Percentiles rank a stretch among this genome's conserved stretches.
Conservation (phyloP, 495 filamentous ascomycete genomes). For the Hyaloscypha hepaticicola region DNA sequence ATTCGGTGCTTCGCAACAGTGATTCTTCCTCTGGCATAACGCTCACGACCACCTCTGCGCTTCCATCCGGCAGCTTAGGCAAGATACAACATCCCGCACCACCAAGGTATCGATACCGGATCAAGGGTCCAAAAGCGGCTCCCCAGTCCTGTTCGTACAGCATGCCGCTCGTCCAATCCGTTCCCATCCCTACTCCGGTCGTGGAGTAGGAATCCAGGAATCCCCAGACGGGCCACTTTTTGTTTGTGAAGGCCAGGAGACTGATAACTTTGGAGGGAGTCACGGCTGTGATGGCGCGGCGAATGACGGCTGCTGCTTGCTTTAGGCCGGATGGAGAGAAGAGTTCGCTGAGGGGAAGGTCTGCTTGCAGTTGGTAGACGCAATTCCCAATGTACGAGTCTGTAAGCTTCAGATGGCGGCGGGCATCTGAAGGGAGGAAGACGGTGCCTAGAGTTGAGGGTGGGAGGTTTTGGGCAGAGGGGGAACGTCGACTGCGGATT, state of each 20-base stretch:
- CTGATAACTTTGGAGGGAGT: constrained; percentile 1
- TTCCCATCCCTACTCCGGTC: constrained; percentile 16
- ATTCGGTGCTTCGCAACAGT: constrained; percentile 1
- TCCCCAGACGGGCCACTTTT: constrained; percentile 12
- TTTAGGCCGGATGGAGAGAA: constrained; percentile 11
- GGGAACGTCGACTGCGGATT: constrained; percentile 13
- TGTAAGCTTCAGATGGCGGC: constrained; percentile 13
- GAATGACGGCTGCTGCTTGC: constrained; percentile 1
- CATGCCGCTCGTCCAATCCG: constrained; percentile 14
- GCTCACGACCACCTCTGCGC: constrained; percentile 9
- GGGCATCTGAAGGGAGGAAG: constrained; percentile 19
- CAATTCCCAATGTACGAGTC: constrained; percentile 13
- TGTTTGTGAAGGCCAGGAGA: not conserved
- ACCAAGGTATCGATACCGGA: constrained; percentile 16
- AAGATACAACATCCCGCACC: constrained; percentile 1
- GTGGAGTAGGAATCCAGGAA: constrained; percentile 1
- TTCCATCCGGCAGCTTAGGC: constrained; percentile 17
- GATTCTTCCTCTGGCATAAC: constrained; percentile 8
- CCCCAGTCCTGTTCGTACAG: constrained; percentile 19
- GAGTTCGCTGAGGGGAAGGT: not conserved
- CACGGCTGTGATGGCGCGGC: constrained; percentile 12
- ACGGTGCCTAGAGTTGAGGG: constrained; percentile 5
- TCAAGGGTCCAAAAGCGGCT: constrained; percentile 9
- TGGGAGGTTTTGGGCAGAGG: not conserved
- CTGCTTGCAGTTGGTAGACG: constrained; percentile 18